Evolutionary conservation across 129 eudicot genomes (phyloP), one percentile per base, ranked within the genome.

Genomic region (Calendula officinalis): DNA sequence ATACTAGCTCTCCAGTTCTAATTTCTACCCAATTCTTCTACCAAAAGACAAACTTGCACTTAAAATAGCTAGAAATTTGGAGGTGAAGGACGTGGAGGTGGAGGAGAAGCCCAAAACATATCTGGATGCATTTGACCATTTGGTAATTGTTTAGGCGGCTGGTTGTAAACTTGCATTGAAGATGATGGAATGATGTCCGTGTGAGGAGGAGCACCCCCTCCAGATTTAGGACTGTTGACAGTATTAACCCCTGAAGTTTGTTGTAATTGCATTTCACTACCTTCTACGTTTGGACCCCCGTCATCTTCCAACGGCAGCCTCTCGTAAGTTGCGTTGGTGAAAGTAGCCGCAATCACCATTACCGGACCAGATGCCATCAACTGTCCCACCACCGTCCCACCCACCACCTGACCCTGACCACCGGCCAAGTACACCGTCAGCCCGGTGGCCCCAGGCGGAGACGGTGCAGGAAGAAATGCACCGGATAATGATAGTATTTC

Each of bases 61-160:
- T 8, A 66, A 39, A 43, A 46, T 15, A 50, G 37, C 79, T 72
- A 50, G 56, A 27, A 77, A 73, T 74, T 77, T 27, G 95, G 66
- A 1, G 90, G 80, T 0, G 88, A 85, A 0, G 88, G 78, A 7
- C 82, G 82, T 3, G 84, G 88, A 1, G 86, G 91, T 8, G 96
- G 88, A 1, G 86, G 91, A 12, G 96, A 71, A 40, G 75, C 75
- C 96, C 96, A 88, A 50, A 82, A 84, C 38, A 84, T 82, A 65
- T 88, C 89, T 14, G 47, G 78, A 38, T 78, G 78, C 81, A 77
- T 82, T 66, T 88, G 96, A 2, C 86, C 91, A 72, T 79, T 82
- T 0, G 84, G 91, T 15, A 87, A 10, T 36, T 83, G 33, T 73
- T 87, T 79, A 15, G 95, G 91, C 2, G 88, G 77, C 16, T 71